A percentile compares a stretch with the other conserved stretches of the same genome.
Evolutionary conservation across 768 basidiomycete species (phyloP).

Genomic region (Pholiota conissans): DNA sequence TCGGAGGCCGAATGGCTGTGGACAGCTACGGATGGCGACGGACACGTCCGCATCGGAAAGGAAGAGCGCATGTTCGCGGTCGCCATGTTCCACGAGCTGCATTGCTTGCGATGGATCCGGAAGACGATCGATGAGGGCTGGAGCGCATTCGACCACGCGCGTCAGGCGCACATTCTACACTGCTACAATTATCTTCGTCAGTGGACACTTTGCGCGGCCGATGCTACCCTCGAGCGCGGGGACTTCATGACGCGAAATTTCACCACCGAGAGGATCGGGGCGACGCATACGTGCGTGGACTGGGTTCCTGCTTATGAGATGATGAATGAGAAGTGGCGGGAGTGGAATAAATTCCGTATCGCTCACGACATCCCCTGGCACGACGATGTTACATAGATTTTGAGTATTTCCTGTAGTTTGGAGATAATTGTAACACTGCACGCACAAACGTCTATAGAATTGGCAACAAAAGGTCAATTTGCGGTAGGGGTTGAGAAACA

Average conservation of each 20-base stretch:
- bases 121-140: constrained; percentile 26
- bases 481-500: too few relatives aligned
- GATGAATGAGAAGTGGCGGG: constrained; percentile 34
- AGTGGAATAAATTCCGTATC: constrained; percentile 28
- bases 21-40: constrained; percentile 27
- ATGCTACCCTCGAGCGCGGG: constrained; percentile 47
- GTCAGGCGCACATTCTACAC: constrained; percentile 35
- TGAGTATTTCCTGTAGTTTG: not conserved
- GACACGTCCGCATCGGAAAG: constrained; percentile 26
- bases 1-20: constrained; percentile 29
- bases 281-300: constrained; percentile 42
- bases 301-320: constrained; percentile 35
- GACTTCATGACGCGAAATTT: constrained; percentile 38
- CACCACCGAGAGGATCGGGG: constrained; percentile 31
- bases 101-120: constrained; percentile 39
- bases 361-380: constrained; percentile 26
- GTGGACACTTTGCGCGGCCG: constrained; percentile 44
- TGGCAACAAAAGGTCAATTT: not conserved
- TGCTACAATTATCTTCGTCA: constrained; percentile 51
- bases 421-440: not conserved
- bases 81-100: constrained; percentile 48
- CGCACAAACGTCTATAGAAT: too few relatives aligned
- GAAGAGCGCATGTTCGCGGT: constrained; percentile 32
- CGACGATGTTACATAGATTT: constrained; percentile 19
- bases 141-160: constrained; percentile 16